These are phyloP conservation scores for Aspergillus oerlinghausenensis DNA, from an alignment of 2,329 filamentous ascomycete genomes.

Conservation along the genomic window DNA sequence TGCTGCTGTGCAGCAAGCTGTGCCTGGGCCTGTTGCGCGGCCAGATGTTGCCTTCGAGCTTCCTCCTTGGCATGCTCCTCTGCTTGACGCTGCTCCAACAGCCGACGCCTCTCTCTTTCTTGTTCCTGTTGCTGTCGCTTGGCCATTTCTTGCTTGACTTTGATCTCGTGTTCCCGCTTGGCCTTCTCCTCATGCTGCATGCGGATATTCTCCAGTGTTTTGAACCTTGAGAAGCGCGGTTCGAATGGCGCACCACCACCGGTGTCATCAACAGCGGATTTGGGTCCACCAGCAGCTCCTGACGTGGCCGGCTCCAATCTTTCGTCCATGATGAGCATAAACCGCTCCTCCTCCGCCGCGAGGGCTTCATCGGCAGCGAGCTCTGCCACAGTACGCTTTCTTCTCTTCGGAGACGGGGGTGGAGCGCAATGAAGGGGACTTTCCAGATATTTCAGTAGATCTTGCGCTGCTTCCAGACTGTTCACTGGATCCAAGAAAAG, in stretches of 20 bases:
- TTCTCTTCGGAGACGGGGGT: slow-evolving; percentile 77
- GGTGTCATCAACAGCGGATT: slow-evolving; percentile 65
- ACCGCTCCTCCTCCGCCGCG: slow-evolving; percentile 81
- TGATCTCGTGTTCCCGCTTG: slow-evolving; percentile 45
- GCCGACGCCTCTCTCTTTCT: slow-evolving; percentile 45
- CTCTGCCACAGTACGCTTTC: slow-evolving; percentile 91
- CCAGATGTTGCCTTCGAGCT: slow-evolving; percentile 34
- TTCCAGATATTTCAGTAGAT: slow-evolving; percentile 64
- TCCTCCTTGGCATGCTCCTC: slow-evolving; percentile 43
- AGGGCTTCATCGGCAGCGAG: slow-evolving; percentile 91
- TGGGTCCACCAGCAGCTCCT: slow-evolving; percentile 53
- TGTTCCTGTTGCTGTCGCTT: slow-evolving; percentile 47
- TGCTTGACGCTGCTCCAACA: slow-evolving; percentile 39
- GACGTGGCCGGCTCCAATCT: slow-evolving; percentile 61
- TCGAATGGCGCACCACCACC: slow-evolving; percentile 71
- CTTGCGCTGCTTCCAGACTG: slow-evolving; percentile 63
- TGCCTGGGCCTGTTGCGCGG: slow-evolving; percentile 45
- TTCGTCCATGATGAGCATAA: slow-evolving; percentile 90
- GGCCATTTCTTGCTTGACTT: slow-evolving; percentile 46
- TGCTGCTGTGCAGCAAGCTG: slow-evolving; percentile 42
- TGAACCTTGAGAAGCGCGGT: slow-evolving; percentile 84
- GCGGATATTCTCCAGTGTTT: slow-evolving; percentile 81
- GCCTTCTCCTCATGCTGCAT: slow-evolving; percentile 68
- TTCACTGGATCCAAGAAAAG: slow-evolving; percentile 74
- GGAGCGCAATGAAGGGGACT: slow-evolving; percentile 73